Percentiles rank a stretch among this genome's conserved stretches.
Evolutionary conservation across 1,284 basidiomycete genomes (phyloP).

Genomic region (Ganoderma resinaceum): DNA sequence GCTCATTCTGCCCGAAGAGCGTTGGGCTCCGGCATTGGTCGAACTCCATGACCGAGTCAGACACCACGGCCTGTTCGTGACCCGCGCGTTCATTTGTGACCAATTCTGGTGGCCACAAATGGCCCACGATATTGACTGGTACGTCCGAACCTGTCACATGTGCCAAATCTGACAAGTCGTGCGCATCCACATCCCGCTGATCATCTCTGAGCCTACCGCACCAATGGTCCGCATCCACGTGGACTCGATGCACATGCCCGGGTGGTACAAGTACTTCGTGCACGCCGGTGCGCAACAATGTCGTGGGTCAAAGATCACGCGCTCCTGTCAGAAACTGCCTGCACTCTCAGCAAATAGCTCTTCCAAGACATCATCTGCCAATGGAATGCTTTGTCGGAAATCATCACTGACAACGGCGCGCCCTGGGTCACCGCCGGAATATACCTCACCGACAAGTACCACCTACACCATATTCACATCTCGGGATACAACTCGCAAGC

Average conservation of each 20-base stretch:
- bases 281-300: neutral
- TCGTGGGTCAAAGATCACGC: neutral
- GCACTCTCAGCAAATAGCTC: neutral
- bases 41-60: neutral
- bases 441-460: neutral
- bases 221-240: neutral
- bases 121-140: neutral
- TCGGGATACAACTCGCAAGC: neutral
- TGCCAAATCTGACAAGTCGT: neutral
- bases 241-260: neutral
- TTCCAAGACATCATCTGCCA: neutral
- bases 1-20: neutral
- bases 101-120: neutral
- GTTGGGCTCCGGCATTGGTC: rapidly evolving
- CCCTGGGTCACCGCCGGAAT: neutral
- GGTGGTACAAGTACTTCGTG: neutral
- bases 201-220: neutral
- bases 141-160: neutral
- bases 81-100: neutral
- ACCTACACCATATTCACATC: neutral
- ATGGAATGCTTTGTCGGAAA: neutral
- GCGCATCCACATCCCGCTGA: neutral
- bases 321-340: neutral
- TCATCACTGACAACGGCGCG: neutral
- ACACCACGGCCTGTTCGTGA: neutral